Base-by-base conservation (phyloP, 2,329 filamentous ascomycete species). In the Leptodontidium sp. region DNA sequence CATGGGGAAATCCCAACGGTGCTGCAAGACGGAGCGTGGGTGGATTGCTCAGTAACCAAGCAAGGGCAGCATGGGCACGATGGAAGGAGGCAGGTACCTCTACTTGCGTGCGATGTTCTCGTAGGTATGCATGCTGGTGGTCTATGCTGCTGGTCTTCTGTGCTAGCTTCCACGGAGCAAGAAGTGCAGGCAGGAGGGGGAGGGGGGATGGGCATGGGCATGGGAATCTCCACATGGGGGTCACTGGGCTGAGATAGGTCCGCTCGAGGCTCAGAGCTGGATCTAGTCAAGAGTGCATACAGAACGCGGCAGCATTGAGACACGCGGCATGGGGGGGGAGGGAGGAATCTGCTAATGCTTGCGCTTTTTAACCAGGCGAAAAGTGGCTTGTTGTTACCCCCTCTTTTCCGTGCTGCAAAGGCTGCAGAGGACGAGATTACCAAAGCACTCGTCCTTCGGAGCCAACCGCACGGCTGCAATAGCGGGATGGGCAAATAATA, bases 291-390 rank as follows among this genome's bases (percentile, higher is more conserved):
- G 21, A 29, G 57, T 29, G 35, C 57, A 45, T 40, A 58, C 17
- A 58, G 55, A 58, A 40, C 35, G 50, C 12, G 26, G 49, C 38
- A 61, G 66, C 64, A 61, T 63, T 70, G 61, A 69, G 67, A 69
- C 64, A 68, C 57, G 64, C 57, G 68, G 65, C 64, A 67, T 59
- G 68, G 21, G 21, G 21, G 21, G 21, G 21, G 21, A 1, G 21
- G 55, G 47, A 50, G 40, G 26, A 65, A 61, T 64, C 68, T 66
- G 67, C 67, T 70, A 68, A 70, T 59, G 66, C 64, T 29, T 69
- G 67, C 64, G 67, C 57, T 62, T 68, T 69, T 65, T 68, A 67
- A 65, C 29, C 69, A 61, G 67, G 59, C 68, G 64, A 66, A 66
- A 35, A 47, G 59, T 50, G 64, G 49, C n/a, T 32, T 45, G 64